These are phyloP conservation scores for Eimeria nieschulzi DNA, from an alignment of 169 alveolate species.

Conservation along the genomic window DNA sequence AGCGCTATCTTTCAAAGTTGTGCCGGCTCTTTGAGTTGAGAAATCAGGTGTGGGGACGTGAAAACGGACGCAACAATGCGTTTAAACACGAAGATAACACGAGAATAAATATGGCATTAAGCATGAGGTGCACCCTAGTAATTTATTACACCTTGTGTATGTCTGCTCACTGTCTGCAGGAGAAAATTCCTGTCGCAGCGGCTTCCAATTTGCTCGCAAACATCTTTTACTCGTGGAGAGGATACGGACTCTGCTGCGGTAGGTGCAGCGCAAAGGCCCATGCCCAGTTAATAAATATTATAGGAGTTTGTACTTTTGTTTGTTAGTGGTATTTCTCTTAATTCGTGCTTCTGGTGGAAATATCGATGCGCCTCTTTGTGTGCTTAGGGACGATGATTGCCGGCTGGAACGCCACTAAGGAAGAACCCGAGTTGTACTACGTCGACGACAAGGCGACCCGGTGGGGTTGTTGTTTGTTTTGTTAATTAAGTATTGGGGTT, in stretches of 20 bases:
- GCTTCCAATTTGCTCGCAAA: constrained; percentile 97
- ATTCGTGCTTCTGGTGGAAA: no score
- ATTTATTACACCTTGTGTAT: neutral
- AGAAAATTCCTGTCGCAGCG: constrained; percentile 97
- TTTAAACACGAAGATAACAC: no score
- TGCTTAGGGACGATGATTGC: constrained; percentile 83
- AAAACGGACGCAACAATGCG: no score
- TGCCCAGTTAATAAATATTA: no score
- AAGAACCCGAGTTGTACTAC: constrained; percentile 78
- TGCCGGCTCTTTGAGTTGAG: constrained; percentile 93
- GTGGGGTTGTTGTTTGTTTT: constrained; percentile 53
- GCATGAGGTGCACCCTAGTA: no score
- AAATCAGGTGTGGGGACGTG: constrained; percentile 82
- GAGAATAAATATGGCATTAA: no score
- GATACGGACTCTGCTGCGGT: constrained; percentile 99
- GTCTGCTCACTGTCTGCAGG: constrained; percentile 78
- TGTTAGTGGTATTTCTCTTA: no score
- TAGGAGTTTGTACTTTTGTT: no score
- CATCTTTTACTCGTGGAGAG: constrained; percentile 92
- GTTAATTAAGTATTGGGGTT: no score
- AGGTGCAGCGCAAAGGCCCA: constrained; percentile 66
- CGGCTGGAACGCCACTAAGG: constrained; percentile 86
- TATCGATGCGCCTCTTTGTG: neutral
- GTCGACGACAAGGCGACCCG: constrained; percentile 84
- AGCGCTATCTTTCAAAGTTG: constrained; percentile 92